Evolutionary conservation across 495 filamentous ascomycete genomes (phyloP).

Genomic region (Neurospora sp.): DNA sequence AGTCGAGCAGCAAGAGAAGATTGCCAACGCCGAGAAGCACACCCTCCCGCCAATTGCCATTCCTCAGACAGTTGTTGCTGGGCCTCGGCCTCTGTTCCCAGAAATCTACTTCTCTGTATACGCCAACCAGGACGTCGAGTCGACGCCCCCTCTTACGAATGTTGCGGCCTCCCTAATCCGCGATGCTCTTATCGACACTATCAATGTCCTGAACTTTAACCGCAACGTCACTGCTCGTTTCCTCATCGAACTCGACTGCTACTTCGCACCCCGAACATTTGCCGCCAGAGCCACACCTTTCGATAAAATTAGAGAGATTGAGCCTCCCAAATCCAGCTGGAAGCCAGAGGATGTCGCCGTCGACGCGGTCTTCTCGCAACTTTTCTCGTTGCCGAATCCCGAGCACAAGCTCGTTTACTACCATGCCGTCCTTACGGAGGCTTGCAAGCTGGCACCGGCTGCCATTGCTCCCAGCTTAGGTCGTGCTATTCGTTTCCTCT

Average conservation of each 20-base stretch:
- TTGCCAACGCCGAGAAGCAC: constrained; percentile 56
- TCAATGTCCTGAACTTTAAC: constrained; percentile 90
- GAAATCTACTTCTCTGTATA: constrained; percentile 94
- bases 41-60: constrained; percentile 62
- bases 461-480: constrained; percentile 94
- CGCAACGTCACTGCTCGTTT: constrained; percentile 77
- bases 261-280: constrained; percentile 79
- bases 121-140: constrained; percentile 78
- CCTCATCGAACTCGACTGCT: constrained; percentile 89
- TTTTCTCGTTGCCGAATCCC: constrained; percentile 76
- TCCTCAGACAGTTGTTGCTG: constrained; percentile 63
- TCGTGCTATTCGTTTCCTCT: constrained; percentile 85
- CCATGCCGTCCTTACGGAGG: constrained; percentile 86
- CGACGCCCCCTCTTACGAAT: constrained; percentile 66
- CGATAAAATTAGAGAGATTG: constrained; percentile 72
- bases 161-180: constrained; percentile 74
- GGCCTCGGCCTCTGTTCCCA: constrained; percentile 69
- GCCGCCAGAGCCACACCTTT: constrained; percentile 87
- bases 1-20: constrained; percentile 41
- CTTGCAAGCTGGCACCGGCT: constrained; percentile 88
- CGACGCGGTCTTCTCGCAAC: constrained; percentile 90
- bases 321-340: constrained; percentile 67
- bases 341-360: constrained; percentile 97
- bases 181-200: constrained; percentile 83
- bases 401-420: constrained; percentile 96